Evolutionary conservation across 2,329 filamentous ascomycete genomes (phyloP), one percentile per base, ranked within the genome.

Genomic region (Cladosporium sp.): DNA sequence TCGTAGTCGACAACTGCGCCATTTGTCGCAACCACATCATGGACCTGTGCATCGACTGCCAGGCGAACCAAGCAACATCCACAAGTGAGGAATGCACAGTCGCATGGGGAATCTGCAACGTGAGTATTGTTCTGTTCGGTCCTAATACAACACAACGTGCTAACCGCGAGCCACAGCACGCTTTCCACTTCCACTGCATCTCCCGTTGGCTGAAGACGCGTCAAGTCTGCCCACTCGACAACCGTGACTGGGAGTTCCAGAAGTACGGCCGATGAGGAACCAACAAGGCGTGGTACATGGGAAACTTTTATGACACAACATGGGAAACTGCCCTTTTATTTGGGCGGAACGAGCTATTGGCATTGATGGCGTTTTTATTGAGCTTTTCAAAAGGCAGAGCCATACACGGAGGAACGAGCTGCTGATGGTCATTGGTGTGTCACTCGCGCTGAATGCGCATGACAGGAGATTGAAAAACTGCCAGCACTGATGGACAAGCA

Each of bases 1-100:
- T 99, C 60, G 92, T 97, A 34, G 94, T 99, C 62, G 94, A 99
- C 78, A 99, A 99, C 83, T 99, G 94, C 74, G 94, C 94, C 69
- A 99, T 99, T 73, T 99, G 94, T 82, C 85, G 94, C 73, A 99
- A 99, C 75, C 94, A 99, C 75, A 99, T 99, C 76, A 99, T 99
- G 94, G 94, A 99, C 75, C 82, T 99, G 28, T 99, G 94, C 75
- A 99, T 99, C 69, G 94, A 99, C 74, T 99, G 94, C 73, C 94
- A 99, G 79, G 94, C 94, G 59, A 99, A 99, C 75, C 94, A 99
- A 77, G 92, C 93, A 38, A 97, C 92, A 15, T 92, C 93, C 43
- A 97, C 94, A 0, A 97, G 90, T 64, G 94, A 99, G 72, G 94
- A 99, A 76, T 99, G 94, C 75, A 99, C 94, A 37, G 94, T 99